Evolutionary conservation across 148 eudicot species (phyloP).

Genomic region (Amaranthus palmeri): DNA sequence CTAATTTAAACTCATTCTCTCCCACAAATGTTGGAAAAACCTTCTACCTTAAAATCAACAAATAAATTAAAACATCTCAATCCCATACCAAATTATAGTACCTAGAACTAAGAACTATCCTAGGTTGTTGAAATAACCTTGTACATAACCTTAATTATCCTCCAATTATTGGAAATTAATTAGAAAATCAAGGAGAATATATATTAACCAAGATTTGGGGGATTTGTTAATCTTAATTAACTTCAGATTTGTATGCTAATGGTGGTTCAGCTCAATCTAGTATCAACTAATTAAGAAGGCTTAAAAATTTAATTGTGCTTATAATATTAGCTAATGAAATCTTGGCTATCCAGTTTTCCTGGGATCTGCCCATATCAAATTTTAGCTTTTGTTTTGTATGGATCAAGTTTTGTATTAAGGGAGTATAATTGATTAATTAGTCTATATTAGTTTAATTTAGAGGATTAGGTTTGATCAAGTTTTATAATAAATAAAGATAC

Average conservation of each 20-base stretch:
- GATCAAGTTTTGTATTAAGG: background rate
- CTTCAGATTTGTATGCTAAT: background rate
- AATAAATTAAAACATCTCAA: background rate
- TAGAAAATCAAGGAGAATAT: too few relatives aligned
- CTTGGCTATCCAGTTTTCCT: background rate
- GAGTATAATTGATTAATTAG: background rate
- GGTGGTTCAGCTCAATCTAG: background rate
- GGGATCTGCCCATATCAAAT: slow-evolving; percentile 8
- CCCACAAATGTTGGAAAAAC: too few relatives aligned
- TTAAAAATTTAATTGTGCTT: background rate
- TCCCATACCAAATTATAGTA: background rate
- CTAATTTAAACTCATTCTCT: too few relatives aligned
- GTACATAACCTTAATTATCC: background rate
- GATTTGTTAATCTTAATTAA: background rate
- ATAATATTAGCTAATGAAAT: background rate
- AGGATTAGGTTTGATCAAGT: too few relatives aligned
- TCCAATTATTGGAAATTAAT: too few relatives aligned
- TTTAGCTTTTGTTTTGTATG: background rate
- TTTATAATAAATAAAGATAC: too few relatives aligned
- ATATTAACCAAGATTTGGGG: slow-evolving; percentile 1
- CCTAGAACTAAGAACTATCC: background rate
- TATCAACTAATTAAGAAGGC: background rate
- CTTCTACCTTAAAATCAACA: background rate
- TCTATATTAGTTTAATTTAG: too few relatives aligned
- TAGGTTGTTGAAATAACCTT: background rate